Conservation (phyloP, 2,329 filamentous ascomycete genomes). For the Aphanoascus verrucosus region DNA sequence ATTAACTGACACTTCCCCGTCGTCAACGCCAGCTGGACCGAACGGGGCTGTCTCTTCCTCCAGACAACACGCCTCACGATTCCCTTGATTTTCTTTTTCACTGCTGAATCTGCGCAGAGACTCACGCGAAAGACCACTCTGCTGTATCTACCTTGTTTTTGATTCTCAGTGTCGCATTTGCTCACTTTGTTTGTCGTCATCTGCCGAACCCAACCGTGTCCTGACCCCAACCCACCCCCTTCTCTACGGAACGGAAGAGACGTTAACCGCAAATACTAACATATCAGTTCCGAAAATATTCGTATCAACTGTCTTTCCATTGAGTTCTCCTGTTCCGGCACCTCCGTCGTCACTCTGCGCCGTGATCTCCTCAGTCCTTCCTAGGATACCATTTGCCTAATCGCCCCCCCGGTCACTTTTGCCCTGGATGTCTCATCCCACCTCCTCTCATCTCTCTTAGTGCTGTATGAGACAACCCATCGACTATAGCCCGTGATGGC, state of each 20-base stretch:
- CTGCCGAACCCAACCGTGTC: not conserved
- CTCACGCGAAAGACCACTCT: not conserved
- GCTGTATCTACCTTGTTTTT: not conserved
- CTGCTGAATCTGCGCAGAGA: not conserved
- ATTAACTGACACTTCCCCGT: constrained; percentile 2
- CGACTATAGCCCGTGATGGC: constrained; percentile 24
- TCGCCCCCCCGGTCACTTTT: no score
- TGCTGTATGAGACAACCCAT: constrained; percentile 13
- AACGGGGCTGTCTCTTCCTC: not conserved
- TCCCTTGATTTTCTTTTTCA: not conserved
- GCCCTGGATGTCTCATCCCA: constrained; percentile 11
- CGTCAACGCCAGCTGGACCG: not conserved
- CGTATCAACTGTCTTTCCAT: not conserved
- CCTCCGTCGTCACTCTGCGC: not conserved
- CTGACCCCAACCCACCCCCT: not conserved
- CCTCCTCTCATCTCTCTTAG: constrained; percentile 4
- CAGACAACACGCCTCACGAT: constrained; percentile 1
- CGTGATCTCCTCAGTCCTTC: not conserved
- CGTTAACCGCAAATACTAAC: not conserved
- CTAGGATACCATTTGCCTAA: no score
- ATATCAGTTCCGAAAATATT: not conserved
- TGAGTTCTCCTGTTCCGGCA: not conserved
- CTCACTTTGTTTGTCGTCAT: not conserved
- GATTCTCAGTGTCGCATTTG: not conserved
- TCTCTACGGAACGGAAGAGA: not conserved